Conservation (phyloP, 352 stramenopile species). For the Phytophthora brassicae region DNA sequence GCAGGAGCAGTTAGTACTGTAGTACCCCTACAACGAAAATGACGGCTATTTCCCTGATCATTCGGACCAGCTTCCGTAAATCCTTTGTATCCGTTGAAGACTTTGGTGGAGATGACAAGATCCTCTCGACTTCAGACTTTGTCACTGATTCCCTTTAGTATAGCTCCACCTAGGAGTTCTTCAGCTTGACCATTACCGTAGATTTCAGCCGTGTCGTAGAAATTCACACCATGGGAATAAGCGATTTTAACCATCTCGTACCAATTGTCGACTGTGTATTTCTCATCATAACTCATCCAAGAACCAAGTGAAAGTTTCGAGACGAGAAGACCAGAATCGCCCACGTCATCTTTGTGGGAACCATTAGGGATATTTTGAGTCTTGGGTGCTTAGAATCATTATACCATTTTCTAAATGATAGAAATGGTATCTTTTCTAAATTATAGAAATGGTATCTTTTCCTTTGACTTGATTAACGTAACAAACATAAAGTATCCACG, state of each 20-base stretch:
- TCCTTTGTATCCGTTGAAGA: conserved; percentile 39
- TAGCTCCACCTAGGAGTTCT: conserved; percentile 39
- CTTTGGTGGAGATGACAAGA: conserved; percentile 61
- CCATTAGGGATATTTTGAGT: background rate
- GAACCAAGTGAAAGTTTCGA: conserved; percentile 44
- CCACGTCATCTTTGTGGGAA: conserved; percentile 42
- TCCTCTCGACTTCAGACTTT: conserved; percentile 46
- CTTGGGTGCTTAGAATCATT: background rate
- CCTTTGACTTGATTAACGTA: too few relatives aligned
- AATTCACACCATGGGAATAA: conserved; percentile 22
- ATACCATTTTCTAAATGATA: too few relatives aligned
- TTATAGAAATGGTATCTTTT: too few relatives aligned
- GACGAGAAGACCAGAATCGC: conserved; percentile 42
- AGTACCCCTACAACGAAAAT: conserved; percentile 56
- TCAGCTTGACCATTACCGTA: conserved; percentile 25
- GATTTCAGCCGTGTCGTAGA: conserved; percentile 22
- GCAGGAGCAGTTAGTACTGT: too few relatives aligned
- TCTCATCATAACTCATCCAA: conserved; percentile 40
- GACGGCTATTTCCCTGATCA: conserved; percentile 36
- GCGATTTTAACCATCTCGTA: conserved; percentile 25
- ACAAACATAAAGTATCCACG: too few relatives aligned
- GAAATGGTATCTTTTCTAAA: too few relatives aligned
- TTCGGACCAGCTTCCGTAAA: conserved; percentile 30
- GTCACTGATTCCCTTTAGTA: conserved; percentile 40
- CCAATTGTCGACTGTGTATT: conserved; percentile 22